A percentile compares a stretch with the other conserved stretches of the same genome.
phyloP scores from a whole-genome alignment of 345 rosid genomes.

The Tarenaya hassleriana region DNA sequence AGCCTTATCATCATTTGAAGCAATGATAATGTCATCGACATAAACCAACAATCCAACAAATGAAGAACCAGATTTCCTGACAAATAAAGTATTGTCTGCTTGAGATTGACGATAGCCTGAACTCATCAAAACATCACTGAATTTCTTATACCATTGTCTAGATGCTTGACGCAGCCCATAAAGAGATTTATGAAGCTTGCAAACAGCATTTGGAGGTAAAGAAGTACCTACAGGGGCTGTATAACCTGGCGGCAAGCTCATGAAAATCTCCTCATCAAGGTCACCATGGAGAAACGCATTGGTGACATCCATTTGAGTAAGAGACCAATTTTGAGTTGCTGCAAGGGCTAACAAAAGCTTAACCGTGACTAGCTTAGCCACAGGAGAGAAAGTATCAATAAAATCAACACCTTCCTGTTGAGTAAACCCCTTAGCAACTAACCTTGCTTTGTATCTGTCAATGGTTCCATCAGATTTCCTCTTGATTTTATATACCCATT shows the following conservation, averaged over 20 bases:
- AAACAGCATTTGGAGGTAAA: background rate
- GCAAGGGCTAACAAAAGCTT: background rate
- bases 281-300: too few species aligned
- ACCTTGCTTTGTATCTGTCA: background rate
- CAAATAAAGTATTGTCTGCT: background rate
- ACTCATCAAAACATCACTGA: background rate
- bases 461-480: background rate
- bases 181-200: background rate
- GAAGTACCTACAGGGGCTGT: background rate
- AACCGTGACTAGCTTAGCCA: background rate
- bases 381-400: background rate
- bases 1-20: background rate
- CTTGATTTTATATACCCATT: background rate
- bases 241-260: background rate
- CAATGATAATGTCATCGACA: too few species aligned
- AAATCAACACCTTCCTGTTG: background rate
- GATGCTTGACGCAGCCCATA: background rate
- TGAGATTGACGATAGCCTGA: background rate
- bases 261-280: background rate
- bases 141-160: background rate
- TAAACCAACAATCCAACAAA: background rate
- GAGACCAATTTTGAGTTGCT: background rate
- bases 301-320: background rate
- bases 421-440: background rate
- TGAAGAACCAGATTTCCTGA: background rate